Evolutionary conservation across 1,284 basidiomycete species (phyloP).

Genomic region (Leccinum subfulvum): DNA sequence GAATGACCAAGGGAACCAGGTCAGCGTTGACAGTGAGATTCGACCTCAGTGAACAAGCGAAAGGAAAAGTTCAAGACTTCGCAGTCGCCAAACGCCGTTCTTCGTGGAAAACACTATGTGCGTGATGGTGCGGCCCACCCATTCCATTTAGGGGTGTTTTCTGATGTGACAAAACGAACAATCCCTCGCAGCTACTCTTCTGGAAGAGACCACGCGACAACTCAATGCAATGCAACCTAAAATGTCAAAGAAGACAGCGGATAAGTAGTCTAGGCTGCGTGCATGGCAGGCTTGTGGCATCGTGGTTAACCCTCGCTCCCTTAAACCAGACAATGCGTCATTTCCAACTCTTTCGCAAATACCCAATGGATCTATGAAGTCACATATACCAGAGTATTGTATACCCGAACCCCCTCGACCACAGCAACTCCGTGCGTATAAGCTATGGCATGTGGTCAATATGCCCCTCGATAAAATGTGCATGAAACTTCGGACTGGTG

Average conservation of each 20-base stretch:
- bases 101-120: background rate
- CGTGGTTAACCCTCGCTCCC: constrained; percentile 18
- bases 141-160: background rate
- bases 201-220: background rate
- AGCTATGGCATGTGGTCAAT: constrained; percentile 49
- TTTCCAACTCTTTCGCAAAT: background rate
- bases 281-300: background rate
- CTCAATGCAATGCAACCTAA: background rate
- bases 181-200: background rate
- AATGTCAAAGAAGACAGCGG: background rate
- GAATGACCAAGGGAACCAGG: background rate
- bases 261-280: background rate
- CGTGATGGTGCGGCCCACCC: background rate
- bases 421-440: constrained; percentile 56
- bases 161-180: background rate
- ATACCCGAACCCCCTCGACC: constrained; percentile 35
- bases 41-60: background rate
- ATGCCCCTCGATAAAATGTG: constrained; percentile 51
- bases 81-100: background rate
- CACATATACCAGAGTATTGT: constrained; percentile 26
- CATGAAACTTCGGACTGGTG: constrained; percentile 34
- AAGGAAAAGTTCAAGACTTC: background rate
- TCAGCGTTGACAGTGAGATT: background rate
- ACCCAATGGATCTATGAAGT: background rate
- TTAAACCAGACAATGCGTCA: constrained; percentile 3